Evolutionary conservation across 495 filamentous ascomycete genomes (phyloP), one percentile per base, ranked within the genome.

Genomic region (Aspergillus indologenus): DNA sequence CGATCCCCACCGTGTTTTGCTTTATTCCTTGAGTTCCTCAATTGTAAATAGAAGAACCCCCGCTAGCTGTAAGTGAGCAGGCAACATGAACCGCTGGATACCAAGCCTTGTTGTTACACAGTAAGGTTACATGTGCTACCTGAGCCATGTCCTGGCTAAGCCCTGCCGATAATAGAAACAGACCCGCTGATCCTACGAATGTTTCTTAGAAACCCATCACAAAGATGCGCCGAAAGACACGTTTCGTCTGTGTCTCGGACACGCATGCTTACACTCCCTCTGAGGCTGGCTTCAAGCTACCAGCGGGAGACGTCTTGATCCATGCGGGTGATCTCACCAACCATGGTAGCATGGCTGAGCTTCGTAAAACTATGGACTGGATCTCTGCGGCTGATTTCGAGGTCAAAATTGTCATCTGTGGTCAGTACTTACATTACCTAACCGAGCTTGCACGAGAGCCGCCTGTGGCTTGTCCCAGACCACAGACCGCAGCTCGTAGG

Each of bases 281-380:
- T 4, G 72, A 79, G 54, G 78, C 75, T 50, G 78, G 73, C 18
- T 81, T 81, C 63, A 82, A 77, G 60, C 70, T 85, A 22, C 83
- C 83, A 12, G 68, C 78, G 46, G 83, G 84, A 11, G 83, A 86
- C 65, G 78, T 86, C 29, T 69, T 86, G 44, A 84, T 86, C 47
- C 84, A 86, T 64, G 83, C 83, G 5, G 84, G 82, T 3, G 83
- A 86, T 55, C 65, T 87, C 22, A 82, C 84, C 31, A 85, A 83
- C 61, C 81, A 80, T 48, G 84, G 83, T 7, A 82, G 74, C 58
- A 71, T 69, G 53, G 59, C 67, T 20, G 84, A 86, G 63, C 67
- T 86, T 15, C 75, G 71, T 49, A 80, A 72, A 61, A 82, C 79
- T 0, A 69, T 84, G 15, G 69, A 77, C 40, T 87, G 84, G 84